Conservation (phyloP, 495 filamentous ascomycete genomes). For the Immersiella caudata region DNA sequence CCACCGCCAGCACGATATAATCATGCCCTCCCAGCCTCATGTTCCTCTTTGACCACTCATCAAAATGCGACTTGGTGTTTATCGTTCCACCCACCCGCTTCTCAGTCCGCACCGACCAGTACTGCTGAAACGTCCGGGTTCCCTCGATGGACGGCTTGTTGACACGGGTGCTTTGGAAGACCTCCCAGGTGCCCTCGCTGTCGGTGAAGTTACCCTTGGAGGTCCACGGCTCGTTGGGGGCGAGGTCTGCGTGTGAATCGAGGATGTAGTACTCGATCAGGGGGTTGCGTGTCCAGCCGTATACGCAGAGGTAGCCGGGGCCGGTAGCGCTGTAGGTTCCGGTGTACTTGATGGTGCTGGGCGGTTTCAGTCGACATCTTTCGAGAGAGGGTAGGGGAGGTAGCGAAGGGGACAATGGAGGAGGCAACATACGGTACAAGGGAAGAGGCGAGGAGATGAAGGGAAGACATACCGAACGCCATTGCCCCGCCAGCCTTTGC, state of each 20-base stretch:
- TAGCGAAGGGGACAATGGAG: no score
- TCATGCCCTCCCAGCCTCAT: conserved; percentile 57
- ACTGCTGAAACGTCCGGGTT: conserved; percentile 65
- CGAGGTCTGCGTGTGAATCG: conserved; percentile 59
- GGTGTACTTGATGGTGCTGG: conserved; percentile 56
- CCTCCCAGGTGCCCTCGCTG: conserved; percentile 56
- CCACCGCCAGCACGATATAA: conserved; percentile 61
- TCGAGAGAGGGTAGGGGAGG: neutral
- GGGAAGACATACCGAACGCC: conserved; percentile 43
- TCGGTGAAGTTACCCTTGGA: conserved; percentile 60
- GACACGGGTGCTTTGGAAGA: conserved; percentile 58
- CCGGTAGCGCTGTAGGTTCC: conserved; percentile 60
- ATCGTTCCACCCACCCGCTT: conserved; percentile 59
- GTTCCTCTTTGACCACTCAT: conserved; percentile 54
- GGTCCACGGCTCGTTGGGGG: conserved; percentile 55
- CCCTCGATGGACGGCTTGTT: conserved; percentile 64
- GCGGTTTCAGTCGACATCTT: neutral
- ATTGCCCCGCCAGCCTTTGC: conserved; percentile 63
- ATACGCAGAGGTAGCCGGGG: conserved; percentile 63
- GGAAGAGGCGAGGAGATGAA: no score
- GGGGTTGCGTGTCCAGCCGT: conserved; percentile 66
- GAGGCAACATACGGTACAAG: no score
- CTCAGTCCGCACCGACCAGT: conserved; percentile 60
- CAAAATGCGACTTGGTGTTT: conserved; percentile 56
- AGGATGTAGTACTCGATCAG: conserved; percentile 70